These are phyloP conservation scores for Physcomitrellopsis africana DNA, from an alignment of 225 moss, liverwort and hornwort genomes.

Conservation along the genomic window DNA sequence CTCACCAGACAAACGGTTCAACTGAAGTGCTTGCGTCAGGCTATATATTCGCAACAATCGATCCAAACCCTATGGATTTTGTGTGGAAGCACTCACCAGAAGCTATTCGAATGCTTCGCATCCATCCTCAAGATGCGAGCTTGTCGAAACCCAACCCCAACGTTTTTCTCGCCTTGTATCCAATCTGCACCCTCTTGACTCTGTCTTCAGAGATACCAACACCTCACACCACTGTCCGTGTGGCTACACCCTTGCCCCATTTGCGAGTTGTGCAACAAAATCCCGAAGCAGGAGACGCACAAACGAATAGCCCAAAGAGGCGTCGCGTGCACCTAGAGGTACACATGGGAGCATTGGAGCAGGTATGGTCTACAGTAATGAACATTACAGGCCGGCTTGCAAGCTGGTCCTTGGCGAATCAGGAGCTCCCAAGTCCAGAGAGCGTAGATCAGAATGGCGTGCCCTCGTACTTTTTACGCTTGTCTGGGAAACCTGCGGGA, in stretches of 20 bases:
- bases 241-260: slow-evolving; percentile 56
- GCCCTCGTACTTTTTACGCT: slow-evolving; percentile 82
- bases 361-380: slow-evolving; percentile 90
- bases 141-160: slow-evolving; percentile 61
- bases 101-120: slow-evolving; percentile 52
- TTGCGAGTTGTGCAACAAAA: slow-evolving; percentile 49
- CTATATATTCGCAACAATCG: slow-evolving; percentile 85
- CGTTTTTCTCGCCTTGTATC: slow-evolving; percentile 80
- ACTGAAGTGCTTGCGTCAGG: slow-evolving; percentile 58
- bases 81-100: slow-evolving; percentile 84
- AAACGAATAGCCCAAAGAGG: slow-evolving; percentile 23
- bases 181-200: slow-evolving; percentile 77
- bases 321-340: slow-evolving; percentile 80
- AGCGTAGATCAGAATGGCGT: slow-evolving; percentile 50
- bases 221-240: slow-evolving; percentile 30
- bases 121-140: slow-evolving; percentile 52
- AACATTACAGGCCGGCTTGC: slow-evolving; percentile 81
- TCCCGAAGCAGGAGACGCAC: slow-evolving; percentile 23
- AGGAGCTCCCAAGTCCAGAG: slow-evolving; percentile 72
- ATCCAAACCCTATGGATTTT: slow-evolving; percentile 86
- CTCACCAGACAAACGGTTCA: slow-evolving; percentile 70
- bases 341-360: slow-evolving; percentile 76
- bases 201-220: slow-evolving; percentile 72
- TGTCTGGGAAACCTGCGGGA: slow-evolving; percentile 64
- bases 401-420: slow-evolving; percentile 89